These are phyloP conservation scores for Beverwykella pulmonaria DNA, from an alignment of 495 filamentous ascomycete genomes.

Conservation along the genomic window DNA sequence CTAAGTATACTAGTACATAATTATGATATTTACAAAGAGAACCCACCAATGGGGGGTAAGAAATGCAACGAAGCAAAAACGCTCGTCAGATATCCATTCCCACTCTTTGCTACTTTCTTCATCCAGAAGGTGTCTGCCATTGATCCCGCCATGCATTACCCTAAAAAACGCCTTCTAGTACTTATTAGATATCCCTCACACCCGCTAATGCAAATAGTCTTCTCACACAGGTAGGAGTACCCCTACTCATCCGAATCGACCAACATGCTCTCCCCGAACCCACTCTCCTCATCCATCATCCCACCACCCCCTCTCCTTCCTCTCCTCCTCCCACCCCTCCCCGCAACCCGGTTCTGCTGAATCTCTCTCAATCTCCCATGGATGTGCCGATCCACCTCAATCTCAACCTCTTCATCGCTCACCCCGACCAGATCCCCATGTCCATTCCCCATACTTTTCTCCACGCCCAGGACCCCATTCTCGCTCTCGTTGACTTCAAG, in stretches of 20 bases:
- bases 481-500: constrained; percentile 42
- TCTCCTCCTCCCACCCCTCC: constrained; percentile 25
- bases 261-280: constrained; percentile 37
- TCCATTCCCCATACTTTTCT: background rate
- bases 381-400: constrained; percentile 39
- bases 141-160: background rate
- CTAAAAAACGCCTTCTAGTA: background rate
- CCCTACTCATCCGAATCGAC: constrained; percentile 34
- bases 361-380: constrained; percentile 29
- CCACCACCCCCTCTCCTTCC: constrained; percentile 13
- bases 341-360: constrained; percentile 22
- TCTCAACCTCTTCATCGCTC: constrained; percentile 35
- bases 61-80: too few relatives aligned
- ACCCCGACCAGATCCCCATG: constrained; percentile 19
- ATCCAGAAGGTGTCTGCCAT: too few relatives aligned
- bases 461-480: constrained; percentile 7
- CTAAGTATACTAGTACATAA: too few relatives aligned
- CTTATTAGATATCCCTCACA: background rate
- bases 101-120: too few relatives aligned
- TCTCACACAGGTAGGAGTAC: background rate
- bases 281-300: constrained; percentile 29
- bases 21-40: too few relatives aligned
- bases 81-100: too few relatives aligned
- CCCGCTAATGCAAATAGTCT: background rate
- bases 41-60: too few relatives aligned